Evolutionary conservation across 2,329 filamentous ascomycete genomes (phyloP), one percentile per base, ranked within the genome.

Genomic region (Ceratocystis papillata): DNA sequence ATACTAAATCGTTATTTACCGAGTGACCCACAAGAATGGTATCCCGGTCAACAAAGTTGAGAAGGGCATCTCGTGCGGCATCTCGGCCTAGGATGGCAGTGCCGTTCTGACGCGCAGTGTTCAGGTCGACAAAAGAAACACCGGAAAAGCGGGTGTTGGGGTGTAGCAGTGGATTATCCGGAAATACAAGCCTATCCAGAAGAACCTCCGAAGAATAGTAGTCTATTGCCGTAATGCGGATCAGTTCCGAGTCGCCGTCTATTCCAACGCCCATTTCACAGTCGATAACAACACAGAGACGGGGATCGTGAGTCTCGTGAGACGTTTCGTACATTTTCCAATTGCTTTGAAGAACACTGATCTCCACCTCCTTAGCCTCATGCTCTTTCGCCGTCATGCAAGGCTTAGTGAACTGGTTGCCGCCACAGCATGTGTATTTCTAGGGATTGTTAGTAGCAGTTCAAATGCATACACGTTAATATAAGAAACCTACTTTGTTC

Each of bases 191-290:
- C 5, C 72, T 75, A 70, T 84, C 78, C 37, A 84, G 71, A 1
- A 84, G 76, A 10, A 79, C 70, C 15, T 76, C 70, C 2, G 76
- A 75, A 0, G 78, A 76, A 70, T 82, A 81, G 70, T 79, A 81
- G 70, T 83, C 81, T 30, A 84, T 70, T 1, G 78, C 70, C 0
- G 78, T 79, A 1, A 84, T 53, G 2, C 81, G 79, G 67, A 84
- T 81, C 6, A 84, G 72, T 68, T 83, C 80, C 0, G 73, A 71
- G 8, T 83, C 79, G 5, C 78, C 76, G 4, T 72, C 73, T 7
- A 70, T 69, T 1, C 78, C 73, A 0, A 74, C 76, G 17, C 81
- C 81, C 80, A 83, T 83, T 69, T 84, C 81, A 68, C 81, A 83
- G 68, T 83, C 81, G 2, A 84, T 72, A 0, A 77, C 79, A 2